Conservation (phyloP, 345 rosid species). For the Mangifera indica region DNA sequence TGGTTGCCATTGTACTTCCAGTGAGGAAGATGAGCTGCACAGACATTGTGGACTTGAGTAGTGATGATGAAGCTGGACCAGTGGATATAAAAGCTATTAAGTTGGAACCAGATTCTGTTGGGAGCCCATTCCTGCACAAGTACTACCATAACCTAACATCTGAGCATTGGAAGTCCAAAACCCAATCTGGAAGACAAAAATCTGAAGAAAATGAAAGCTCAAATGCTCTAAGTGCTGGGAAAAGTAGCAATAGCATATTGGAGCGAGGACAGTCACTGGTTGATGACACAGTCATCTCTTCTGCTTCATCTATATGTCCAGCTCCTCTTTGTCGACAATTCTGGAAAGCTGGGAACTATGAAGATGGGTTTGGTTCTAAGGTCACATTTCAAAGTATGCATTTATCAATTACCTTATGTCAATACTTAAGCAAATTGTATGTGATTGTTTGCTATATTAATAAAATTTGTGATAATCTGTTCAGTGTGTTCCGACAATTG, state of each 20-base stretch:
- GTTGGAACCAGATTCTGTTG: constrained; percentile 41
- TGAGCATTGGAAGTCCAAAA: constrained; percentile 27
- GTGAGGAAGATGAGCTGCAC: constrained; percentile 37
- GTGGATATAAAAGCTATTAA: constrained; percentile 43
- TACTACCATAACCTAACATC: constrained; percentile 10
- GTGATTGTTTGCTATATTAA: not conserved
- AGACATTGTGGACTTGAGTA: constrained; percentile 27
- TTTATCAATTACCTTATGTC: constrained; percentile 9
- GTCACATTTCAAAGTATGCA: constrained; percentile 59
- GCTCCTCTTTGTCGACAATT: constrained; percentile 89
- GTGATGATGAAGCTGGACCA: constrained; percentile 35
- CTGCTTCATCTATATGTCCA: constrained; percentile 48
- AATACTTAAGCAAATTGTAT: constrained; percentile 1
- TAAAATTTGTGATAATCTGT: not conserved
- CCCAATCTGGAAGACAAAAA: constrained; percentile 35
- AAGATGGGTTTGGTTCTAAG: constrained; percentile 44
- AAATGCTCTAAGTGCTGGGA: too few species aligned
- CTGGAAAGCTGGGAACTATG: constrained; percentile 89
- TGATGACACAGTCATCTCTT: constrained; percentile 67
- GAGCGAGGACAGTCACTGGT: constrained; percentile 69
- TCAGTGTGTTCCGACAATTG: not conserved
- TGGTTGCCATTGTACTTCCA: constrained; percentile 8
- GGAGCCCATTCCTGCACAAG: constrained; percentile 13
- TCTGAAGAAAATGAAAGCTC: constrained; percentile 59
- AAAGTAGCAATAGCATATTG: constrained; percentile 55